A percentile compares a stretch with the other conserved stretches of the same genome.
Evolutionary conservation across 306 rosid genomes (phyloP).

Genomic region (Vicia faba): DNA sequence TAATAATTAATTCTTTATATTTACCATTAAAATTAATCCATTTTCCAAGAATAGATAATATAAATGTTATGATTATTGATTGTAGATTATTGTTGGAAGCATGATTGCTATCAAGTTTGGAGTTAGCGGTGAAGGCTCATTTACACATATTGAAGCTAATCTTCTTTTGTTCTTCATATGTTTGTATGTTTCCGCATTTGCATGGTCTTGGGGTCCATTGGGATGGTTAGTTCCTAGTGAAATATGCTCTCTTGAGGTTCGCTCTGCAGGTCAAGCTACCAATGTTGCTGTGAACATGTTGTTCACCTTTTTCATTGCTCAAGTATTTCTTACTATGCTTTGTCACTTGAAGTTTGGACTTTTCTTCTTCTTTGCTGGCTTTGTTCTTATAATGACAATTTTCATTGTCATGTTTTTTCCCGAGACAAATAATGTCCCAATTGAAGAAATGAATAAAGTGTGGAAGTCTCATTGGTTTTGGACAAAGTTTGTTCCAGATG

Average conservation of each 20-base stretch:
- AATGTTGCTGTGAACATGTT: not conserved
- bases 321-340: too few relatives aligned
- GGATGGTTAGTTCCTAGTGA: not conserved
- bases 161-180: not conserved
- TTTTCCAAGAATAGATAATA: too few relatives aligned
- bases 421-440: too few relatives aligned
- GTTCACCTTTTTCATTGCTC: not conserved
- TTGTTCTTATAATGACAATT: too few relatives aligned
- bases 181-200: not conserved
- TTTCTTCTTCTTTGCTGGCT: too few relatives aligned
- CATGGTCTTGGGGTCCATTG: not conserved
- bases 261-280: not conserved
- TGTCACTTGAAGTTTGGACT: too few relatives aligned
- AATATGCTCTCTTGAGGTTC: not conserved
- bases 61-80: not conserved
- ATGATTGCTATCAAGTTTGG: not conserved
- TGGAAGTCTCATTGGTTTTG: too few relatives aligned
- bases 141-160: not conserved
- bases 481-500: too few relatives aligned
- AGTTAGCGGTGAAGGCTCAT: not conserved
- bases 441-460: too few relatives aligned
- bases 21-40: not conserved
- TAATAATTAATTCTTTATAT: too few relatives aligned
- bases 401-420: too few relatives aligned
- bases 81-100: not conserved